These are phyloP conservation scores for Agrocybe pediades DNA, from an alignment of 768 basidiomycete genomes.

Conservation along the genomic window DNA sequence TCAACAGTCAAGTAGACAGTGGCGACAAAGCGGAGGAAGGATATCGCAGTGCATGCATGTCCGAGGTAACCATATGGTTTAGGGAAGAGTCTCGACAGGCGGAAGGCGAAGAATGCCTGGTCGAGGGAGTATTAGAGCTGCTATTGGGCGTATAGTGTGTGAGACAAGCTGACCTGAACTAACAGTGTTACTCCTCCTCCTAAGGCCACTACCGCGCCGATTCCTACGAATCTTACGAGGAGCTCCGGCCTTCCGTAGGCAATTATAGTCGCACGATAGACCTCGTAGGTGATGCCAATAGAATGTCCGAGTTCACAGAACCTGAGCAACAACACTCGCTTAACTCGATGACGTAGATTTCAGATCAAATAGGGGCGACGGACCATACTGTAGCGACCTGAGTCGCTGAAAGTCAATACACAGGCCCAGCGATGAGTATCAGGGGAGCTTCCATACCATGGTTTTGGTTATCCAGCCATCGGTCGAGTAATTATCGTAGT, in stretches of 20 bases:
- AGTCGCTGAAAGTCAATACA: not conserved
- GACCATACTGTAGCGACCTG: conserved; percentile 15
- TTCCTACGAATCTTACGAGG: conserved; percentile 20
- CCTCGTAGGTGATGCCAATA: conserved; percentile 23
- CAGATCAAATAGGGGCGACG: no score
- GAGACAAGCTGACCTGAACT: conserved; percentile 26
- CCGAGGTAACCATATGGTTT: conserved; percentile 27
- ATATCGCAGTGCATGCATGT: conserved; percentile 24
- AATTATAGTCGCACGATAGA: conserved; percentile 33
- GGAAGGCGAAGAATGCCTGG: conserved; percentile 34
- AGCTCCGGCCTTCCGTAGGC: conserved; percentile 23
- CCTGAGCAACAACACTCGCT: conserved; percentile 12
- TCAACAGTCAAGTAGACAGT: conserved; percentile 27
- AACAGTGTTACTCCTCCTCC: conserved; percentile 29
- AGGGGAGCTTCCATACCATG: conserved; percentile 15
- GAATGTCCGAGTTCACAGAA: conserved; percentile 29
- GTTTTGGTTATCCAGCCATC: conserved; percentile 22
- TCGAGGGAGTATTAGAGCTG: not conserved
- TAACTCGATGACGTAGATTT: not conserved
- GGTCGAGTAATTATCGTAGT: conserved; percentile 23
- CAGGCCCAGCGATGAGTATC: not conserved
- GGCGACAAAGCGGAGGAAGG: conserved; percentile 25
- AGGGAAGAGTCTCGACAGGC: conserved; percentile 30
- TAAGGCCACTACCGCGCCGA: conserved; percentile 23
- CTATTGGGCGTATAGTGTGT: not conserved